These are phyloP conservation scores for Zygoascus ofunaensis DNA, from an alignment of 805 yeast genomes.

Conservation along the genomic window DNA sequence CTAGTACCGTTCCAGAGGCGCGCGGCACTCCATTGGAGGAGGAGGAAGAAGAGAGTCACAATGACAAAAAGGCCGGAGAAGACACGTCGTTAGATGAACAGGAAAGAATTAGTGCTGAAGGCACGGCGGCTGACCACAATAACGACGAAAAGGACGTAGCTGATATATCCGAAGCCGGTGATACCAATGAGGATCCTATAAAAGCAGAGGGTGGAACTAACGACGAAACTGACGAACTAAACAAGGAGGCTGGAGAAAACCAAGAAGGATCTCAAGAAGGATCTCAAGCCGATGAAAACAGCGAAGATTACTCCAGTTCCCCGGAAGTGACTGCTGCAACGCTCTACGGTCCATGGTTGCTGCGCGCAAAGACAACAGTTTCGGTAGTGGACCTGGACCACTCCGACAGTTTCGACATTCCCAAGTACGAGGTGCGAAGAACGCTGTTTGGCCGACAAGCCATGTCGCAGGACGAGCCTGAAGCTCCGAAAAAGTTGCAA, in stretches of 20 bases:
- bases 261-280: constrained; percentile 7
- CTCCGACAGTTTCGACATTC: constrained; percentile 12
- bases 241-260: constrained; percentile 34
- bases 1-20: not conserved
- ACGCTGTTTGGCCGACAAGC: constrained; percentile 27
- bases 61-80: constrained; percentile 24
- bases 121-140: constrained; percentile 29
- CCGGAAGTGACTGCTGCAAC: constrained; percentile 4
- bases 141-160: constrained; percentile 27
- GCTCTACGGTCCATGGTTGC: constrained; percentile 16
- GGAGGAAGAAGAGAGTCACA: constrained; percentile 30
- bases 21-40: constrained; percentile 18
- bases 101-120: constrained; percentile 14
- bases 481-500: constrained; percentile 43
- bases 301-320: not conserved
- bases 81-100: constrained; percentile 26
- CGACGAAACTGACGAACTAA: constrained; percentile 26
- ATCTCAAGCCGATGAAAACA: constrained; percentile 1
- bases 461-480: constrained; percentile 33
- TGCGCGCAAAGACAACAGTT: constrained; percentile 7
- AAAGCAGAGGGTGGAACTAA: constrained; percentile 6
- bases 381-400: constrained; percentile 11
- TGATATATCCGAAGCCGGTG: constrained; percentile 33
- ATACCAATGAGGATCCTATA: constrained; percentile 25
- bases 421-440: constrained; percentile 1